Conservation (phyloP, 768 basidiomycete species). For the Hygrocybe coccinea region DNA sequence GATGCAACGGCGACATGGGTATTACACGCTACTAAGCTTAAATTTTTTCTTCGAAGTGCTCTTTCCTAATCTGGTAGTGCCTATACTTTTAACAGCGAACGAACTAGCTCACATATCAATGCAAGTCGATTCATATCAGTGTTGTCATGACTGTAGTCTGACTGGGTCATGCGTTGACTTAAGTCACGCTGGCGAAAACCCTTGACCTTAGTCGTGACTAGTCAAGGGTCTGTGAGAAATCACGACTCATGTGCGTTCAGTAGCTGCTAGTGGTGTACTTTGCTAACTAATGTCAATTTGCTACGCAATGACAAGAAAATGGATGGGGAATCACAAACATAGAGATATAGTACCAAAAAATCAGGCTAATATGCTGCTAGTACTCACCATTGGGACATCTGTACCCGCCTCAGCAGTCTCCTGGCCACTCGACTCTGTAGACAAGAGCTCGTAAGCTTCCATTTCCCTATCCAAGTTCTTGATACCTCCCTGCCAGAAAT, state of each 20-base stretch:
- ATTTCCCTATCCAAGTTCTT: conserved; percentile 16
- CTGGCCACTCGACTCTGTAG: background rate
- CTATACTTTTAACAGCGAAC: no score
- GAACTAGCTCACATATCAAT: no score
- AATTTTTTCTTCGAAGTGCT: no score
- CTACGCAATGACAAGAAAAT: background rate
- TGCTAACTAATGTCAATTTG: background rate
- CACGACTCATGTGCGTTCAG: background rate
- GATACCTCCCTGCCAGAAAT: conserved; percentile 16
- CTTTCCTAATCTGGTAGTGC: no score
- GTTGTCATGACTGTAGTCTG: background rate
- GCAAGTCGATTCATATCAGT: no score
- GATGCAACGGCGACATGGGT: no score
- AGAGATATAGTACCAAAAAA: background rate
- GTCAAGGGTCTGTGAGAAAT: conserved; percentile 2
- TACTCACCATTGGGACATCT: background rate
- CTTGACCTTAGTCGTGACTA: background rate
- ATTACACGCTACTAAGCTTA: no score
- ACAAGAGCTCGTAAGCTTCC: conserved; percentile 16
- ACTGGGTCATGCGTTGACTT: background rate
- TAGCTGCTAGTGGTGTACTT: background rate
- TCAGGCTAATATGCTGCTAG: background rate
- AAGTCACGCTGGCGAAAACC: background rate
- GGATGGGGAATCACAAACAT: background rate
- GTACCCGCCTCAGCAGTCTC: background rate